Base-by-base conservation (phyloP, 768 basidiomycete genomes). In the Myochromella boudieri region DNA sequence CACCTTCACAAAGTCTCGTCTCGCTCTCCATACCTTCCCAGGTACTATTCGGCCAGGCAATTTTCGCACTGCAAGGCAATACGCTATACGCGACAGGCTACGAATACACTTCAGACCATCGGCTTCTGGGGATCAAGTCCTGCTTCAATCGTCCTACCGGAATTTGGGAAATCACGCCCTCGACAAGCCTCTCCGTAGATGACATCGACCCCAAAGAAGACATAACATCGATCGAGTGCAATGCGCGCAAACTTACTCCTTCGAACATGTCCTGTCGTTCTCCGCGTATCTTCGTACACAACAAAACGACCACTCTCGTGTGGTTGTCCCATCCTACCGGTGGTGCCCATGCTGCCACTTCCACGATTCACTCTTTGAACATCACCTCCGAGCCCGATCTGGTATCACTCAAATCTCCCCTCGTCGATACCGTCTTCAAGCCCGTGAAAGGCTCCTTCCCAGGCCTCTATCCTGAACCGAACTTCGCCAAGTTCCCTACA, bases 1-100 rank as follows among this genome's bases (percentile, higher is more conserved):
- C 49, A 10, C 37, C 34, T 37, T 36, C 27, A 12, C 31, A 29
- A 11, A 48, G 45, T 6, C 28, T 29, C 14, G 46, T 48, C 22
- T 46, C 59, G 4, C 44, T 54, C 17, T 45, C 25, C 20, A 37
- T 48, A 25, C 39, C 49, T 3, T 58, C 45, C 1, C 51, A 67
- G 3, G 59, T 76, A 11, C 58, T 75, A 9, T 77, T 84, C 37
- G 82, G 80, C 12, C 84, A 86, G 53, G 75, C 77, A 0, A 60
- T 71, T 1, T 86, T 87, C 57, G 67, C 65, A 4, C 65, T 72
- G 0, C 61, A 66, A 15, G 60, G 66, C 4, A 59, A 68, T 37
- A 60, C 64, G 17, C 51, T 87, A 4, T 78, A 77, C 44, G 80
- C 80, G 0, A 82, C 81, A 0, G 85, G 84, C 0, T 85, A 82